Evolutionary conservation across 371 early-diverging fungal genomes (phyloP), one percentile per base, ranked within the genome.

Genomic region (Mucor plumbeus): DNA sequence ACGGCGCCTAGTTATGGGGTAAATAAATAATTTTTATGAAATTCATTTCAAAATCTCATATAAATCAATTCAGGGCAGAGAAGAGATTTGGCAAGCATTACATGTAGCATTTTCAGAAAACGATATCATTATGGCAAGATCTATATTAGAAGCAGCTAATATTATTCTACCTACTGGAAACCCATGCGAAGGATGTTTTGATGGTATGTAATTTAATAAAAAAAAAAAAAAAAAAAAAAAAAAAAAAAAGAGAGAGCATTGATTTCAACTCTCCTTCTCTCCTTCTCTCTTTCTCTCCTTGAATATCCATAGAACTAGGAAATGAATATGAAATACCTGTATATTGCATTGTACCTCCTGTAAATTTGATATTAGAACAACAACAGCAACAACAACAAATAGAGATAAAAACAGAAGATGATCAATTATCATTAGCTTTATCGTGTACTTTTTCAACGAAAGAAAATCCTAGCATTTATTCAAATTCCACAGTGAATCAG

Each of bases 21-120:
- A 79, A 43, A 40, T 36, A 38, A n/a, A 19, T 55, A 10, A 36
- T 53, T 15, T 10, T 35, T 17, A n/a, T 14, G 31, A 26, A 26
- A 26, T 26, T 26, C 21, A 62, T 31, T 31, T 6, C 31, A 41
- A 4, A 17, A 6, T 38, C 14, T 44, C 47, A 61, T 59, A 36
- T 33, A 5, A 14, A 26, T 61, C 31, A 44, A 13, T 33, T n/a
- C 55, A 87, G 85, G 92, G 92, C 17, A 80, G 87, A 21, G 54
- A 69, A 35, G 91, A 92, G 76, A 82, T 92, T 48, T 92, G 92
- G 92, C 88, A 89, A 69, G 90, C 91, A 11, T 72, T 92, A 39
- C 76, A 82, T 36, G 82, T 80, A 19, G 84, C 83, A 3, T 78
- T 82, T 62, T 81, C 80, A 68, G 71, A 84, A 34, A 59, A 68